These are phyloP conservation scores for Corylus americana DNA, from an alignment of 306 rosid species.

Conservation along the genomic window DNA sequence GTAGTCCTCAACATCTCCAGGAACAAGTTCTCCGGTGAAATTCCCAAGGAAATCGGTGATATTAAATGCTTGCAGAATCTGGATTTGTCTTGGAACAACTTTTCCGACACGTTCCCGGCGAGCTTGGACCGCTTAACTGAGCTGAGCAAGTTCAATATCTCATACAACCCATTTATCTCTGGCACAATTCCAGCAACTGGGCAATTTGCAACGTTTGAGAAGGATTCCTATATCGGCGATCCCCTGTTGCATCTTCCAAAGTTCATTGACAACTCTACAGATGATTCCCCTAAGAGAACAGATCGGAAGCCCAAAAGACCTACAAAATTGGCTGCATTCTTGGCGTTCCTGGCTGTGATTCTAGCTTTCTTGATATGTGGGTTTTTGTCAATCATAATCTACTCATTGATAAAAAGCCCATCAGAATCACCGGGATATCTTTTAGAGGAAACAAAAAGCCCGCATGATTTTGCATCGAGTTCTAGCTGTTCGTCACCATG, in stretches of 20 bases:
- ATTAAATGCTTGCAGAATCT: conserved; percentile 66
- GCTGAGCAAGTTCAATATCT: conserved; percentile 86
- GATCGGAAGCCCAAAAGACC: conserved; percentile 17
- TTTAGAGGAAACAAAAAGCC: conserved; percentile 42
- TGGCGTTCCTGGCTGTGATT: conserved; percentile 40
- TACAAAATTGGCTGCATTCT: conserved; percentile 34
- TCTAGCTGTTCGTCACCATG: conserved; percentile 66
- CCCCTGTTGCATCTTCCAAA: conserved; percentile 61
- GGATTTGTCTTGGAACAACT: conserved; percentile 81
- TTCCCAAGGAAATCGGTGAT: conserved; percentile 59
- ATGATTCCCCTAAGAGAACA: conserved; percentile 3
- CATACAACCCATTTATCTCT: conserved; percentile 70
- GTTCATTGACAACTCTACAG: conserved; percentile 38
- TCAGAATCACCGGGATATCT: conserved; percentile 46
- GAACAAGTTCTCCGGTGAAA: conserved; percentile 77
- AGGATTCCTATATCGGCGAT: conserved; percentile 64
- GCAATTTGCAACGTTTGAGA: conserved; percentile 77
- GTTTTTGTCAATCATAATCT: conserved; percentile 46
- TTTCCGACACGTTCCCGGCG: conserved; percentile 70
- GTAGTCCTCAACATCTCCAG: conserved; percentile 58
- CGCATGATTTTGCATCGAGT: conserved; percentile 43
- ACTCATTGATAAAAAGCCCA: conserved; percentile 45
- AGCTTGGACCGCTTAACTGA: conserved; percentile 61
- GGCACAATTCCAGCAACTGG: conserved; percentile 57
- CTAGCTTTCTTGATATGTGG: conserved; percentile 55